These are phyloP conservation scores for Melanomma pulvis-pyrius DNA, from an alignment of 495 filamentous ascomycete genomes.

Conservation along the genomic window DNA sequence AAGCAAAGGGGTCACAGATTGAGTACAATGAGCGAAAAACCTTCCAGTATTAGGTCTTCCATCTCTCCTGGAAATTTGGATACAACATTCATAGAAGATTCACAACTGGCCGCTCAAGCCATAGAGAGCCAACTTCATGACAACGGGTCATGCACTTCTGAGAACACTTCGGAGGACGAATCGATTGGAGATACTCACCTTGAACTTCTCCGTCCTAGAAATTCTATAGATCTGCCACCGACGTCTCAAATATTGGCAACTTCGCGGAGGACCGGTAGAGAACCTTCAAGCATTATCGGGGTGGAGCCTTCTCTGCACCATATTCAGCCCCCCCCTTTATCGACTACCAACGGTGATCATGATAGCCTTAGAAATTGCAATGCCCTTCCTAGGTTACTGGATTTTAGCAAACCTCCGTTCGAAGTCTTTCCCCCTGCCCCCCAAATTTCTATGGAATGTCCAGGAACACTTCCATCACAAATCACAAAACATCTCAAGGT, in stretches of 20 bases:
- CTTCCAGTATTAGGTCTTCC: not conserved
- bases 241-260: not conserved
- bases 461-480: constrained; percentile 26
- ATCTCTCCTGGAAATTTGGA: not conserved
- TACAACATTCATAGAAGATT: constrained; percentile 37
- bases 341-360: not conserved
- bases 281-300: not conserved
- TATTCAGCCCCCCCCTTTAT: no score
- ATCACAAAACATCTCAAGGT: constrained; percentile 20
- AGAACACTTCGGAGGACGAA: constrained; percentile 24
- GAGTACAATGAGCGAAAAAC: not conserved
- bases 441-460: constrained; percentile 2
- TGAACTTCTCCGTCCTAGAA: not conserved
- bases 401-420: constrained; percentile 17
- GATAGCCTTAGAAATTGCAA: not conserved
- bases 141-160: constrained; percentile 12
- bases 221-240: not conserved
- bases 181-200: not conserved
- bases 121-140: constrained; percentile 41
- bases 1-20: not conserved
- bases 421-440: constrained; percentile 25
- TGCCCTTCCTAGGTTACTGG: not conserved
- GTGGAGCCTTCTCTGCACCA: not conserved
- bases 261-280: not conserved
- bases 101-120: constrained; percentile 40